These are phyloP conservation scores for Tricholoma sp. DNA, from an alignment of 768 basidiomycete species.

Conservation along the genomic window DNA sequence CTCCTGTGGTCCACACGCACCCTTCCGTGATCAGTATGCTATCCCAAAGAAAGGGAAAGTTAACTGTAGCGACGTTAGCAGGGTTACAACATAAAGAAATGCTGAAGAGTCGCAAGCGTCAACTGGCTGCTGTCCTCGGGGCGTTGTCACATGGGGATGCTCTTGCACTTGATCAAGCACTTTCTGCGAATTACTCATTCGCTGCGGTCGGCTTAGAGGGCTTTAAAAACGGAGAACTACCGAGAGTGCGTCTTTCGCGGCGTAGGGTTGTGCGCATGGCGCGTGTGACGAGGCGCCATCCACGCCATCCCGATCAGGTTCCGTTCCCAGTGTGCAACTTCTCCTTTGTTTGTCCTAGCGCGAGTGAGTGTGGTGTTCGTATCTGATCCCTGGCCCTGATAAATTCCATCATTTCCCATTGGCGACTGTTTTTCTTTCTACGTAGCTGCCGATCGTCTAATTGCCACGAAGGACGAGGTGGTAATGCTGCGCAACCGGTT, in stretches of 20 bases:
- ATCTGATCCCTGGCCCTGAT: conserved; percentile 14
- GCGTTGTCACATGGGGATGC: conserved; percentile 63
- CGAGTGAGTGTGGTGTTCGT: conserved; percentile 57
- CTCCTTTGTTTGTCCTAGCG: conserved; percentile 55
- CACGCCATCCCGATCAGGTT: conserved; percentile 38
- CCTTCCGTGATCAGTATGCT: conserved; percentile 7
- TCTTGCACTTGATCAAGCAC: conserved; percentile 72
- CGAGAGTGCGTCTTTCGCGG: conserved; percentile 49
- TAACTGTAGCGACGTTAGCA: conserved; percentile 58
- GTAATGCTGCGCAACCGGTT: conserved; percentile 60
- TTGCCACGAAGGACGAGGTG: conserved; percentile 67
- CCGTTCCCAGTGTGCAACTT: conserved; percentile 53
- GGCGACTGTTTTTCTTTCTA: background rate
- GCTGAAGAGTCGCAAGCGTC: conserved; percentile 61
- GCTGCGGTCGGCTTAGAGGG: conserved; percentile 16
- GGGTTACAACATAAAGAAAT: conserved; percentile 75
- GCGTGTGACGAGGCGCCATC: conserved; percentile 37
- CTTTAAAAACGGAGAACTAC: conserved; percentile 12
- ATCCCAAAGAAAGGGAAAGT: conserved; percentile 25
- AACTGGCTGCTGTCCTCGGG: conserved; percentile 66
- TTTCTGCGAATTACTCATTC: conserved; percentile 46
- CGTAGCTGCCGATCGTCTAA: conserved; percentile 67
- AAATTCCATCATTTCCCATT: conserved; percentile 12
- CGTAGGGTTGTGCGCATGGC: conserved; percentile 46
- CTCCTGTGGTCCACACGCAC: conserved; percentile 12